Conservation (phyloP, 2,329 filamentous ascomycete species). For the Fusarium temperatum region DNA sequence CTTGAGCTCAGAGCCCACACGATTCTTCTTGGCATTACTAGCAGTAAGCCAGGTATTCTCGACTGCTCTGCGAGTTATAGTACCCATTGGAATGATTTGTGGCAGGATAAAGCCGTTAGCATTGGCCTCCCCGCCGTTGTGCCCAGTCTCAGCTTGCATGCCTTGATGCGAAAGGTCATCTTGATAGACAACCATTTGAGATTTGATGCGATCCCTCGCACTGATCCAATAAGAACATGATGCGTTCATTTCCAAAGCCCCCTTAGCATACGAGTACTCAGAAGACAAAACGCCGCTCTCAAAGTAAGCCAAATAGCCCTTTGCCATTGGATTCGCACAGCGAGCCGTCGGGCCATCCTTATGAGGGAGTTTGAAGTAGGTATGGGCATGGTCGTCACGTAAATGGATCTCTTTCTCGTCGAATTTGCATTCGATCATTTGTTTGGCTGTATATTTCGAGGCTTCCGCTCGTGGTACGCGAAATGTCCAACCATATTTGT, state of each 20-base stretch:
- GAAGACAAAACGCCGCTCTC: conserved; percentile 89
- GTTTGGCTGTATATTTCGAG: conserved; percentile 72
- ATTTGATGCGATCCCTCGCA: conserved; percentile 88
- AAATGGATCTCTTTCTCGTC: conserved; percentile 75
- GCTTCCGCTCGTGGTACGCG: conserved; percentile 72
- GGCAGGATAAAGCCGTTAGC: conserved; percentile 83
- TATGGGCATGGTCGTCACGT: conserved; percentile 69
- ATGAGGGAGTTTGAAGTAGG: conserved; percentile 94
- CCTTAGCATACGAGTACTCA: conserved; percentile 88
- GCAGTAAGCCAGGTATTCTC: conserved; percentile 99
- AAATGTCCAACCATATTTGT: conserved; percentile 93
- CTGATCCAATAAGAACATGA: conserved; percentile 99
- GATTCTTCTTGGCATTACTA: conserved; percentile 94
- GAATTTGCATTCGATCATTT: conserved; percentile 80
- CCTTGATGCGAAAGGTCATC: conserved; percentile 57
- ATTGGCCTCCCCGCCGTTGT: conserved; percentile 23
- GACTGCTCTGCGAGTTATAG: conserved; percentile 90
- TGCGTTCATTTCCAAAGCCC: conserved; percentile 97
- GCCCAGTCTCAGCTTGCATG: not conserved
- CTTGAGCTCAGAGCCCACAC: conserved; percentile 95
- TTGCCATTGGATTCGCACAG: conserved; percentile 88
- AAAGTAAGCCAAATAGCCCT: conserved; percentile 89
- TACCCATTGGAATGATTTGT: conserved; percentile 98
- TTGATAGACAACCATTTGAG: conserved; percentile 94
- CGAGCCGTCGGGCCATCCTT: conserved; percentile 90